Percentiles rank a stretch among this genome's conserved stretches.
phyloP scores from a whole-genome alignment of 108 stramenopile species.

The Schizochytrium sp. region DNA sequence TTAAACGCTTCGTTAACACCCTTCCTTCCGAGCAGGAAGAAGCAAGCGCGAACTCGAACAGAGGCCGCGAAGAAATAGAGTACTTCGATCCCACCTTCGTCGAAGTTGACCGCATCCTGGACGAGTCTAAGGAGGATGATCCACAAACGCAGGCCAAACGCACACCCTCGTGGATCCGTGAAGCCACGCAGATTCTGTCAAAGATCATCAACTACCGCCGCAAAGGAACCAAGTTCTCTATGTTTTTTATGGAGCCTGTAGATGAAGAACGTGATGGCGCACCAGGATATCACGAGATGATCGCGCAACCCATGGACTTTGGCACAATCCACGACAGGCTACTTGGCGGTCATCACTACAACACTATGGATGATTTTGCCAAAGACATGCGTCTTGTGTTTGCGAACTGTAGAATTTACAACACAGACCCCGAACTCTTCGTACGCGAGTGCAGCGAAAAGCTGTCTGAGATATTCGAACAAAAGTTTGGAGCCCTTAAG shows the following conservation, averaged over 20 bases:
- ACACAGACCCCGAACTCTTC: slow-evolving; percentile 27
- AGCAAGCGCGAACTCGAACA: background rate
- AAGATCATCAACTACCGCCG: slow-evolving; percentile 33
- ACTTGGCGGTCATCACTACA: background rate
- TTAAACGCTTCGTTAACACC: background rate
- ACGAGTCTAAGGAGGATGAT: slow-evolving; percentile 14
- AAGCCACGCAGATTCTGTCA: background rate
- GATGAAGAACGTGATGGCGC: slow-evolving; percentile 59
- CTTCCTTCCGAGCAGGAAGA: slow-evolving; percentile 28
- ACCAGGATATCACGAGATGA: slow-evolving; percentile 37
- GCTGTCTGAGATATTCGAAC: slow-evolving; percentile 13
- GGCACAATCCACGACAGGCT: slow-evolving; percentile 35
- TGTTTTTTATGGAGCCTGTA: slow-evolving; percentile 54
- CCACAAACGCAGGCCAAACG: background rate
- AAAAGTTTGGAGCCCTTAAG: slow-evolving; percentile 5
- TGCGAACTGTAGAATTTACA: slow-evolving; percentile 43
- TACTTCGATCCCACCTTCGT: slow-evolving; percentile 63
- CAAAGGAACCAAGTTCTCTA: slow-evolving; percentile 2
- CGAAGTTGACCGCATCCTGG: slow-evolving; percentile 62
- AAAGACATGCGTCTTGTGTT: slow-evolving; percentile 29
- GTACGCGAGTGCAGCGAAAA: slow-evolving; percentile 38
- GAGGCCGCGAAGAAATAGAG: slow-evolving; percentile 58
- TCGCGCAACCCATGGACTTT: slow-evolving; percentile 37
- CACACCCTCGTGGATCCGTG: slow-evolving; percentile 18
- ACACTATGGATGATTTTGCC: background rate